These are phyloP conservation scores for Saprolegnia diclina DNA, from an alignment of 352 stramenopile species.

Conservation along the genomic window DNA sequence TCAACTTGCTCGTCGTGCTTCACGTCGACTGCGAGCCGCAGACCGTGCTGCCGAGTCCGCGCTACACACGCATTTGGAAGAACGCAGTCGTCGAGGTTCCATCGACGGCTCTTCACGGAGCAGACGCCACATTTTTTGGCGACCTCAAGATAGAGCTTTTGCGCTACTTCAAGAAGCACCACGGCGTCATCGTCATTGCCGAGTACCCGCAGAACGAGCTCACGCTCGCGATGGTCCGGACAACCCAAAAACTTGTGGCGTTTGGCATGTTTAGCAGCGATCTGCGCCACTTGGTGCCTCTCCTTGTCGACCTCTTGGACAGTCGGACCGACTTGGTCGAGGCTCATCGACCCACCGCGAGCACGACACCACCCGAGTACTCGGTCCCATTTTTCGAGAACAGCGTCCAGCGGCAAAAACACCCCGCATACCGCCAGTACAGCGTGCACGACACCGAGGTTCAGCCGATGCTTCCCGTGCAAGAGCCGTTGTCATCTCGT, in stretches of 20 bases:
- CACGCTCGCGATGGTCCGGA: conserved; percentile 45
- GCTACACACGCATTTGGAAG: conserved; percentile 66
- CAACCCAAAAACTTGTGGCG: conserved; percentile 52
- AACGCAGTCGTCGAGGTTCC: conserved; percentile 34
- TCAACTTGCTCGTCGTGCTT: conserved; percentile 57
- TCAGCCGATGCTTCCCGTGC: neutral
- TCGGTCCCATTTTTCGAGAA: conserved; percentile 23
- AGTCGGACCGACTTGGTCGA: conserved; percentile 41
- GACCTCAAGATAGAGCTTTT: conserved; percentile 43
- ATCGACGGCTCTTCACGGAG: neutral
- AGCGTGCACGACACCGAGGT: neutral
- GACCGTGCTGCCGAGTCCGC: conserved; percentile 48
- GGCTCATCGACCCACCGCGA: neutral
- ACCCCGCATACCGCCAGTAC: conserved; percentile 17
- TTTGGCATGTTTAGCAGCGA: conserved; percentile 65
- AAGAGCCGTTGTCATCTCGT: no score
- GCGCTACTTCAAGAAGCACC: conserved; percentile 40
- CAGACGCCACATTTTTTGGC: conserved; percentile 47
- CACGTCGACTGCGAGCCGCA: conserved; percentile 70
- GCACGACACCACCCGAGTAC: neutral
- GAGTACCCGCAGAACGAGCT: conserved; percentile 60
- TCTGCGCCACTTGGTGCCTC: conserved; percentile 31
- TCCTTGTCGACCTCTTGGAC: conserved; percentile 37
- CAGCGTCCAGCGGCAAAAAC: conserved; percentile 18
- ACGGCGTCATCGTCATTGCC: conserved; percentile 44